Percentiles rank a stretch among this genome's conserved stretches.
phyloP scores from a whole-genome alignment of 495 filamentous ascomycete genomes.

The Daldinia vernicosa region DNA sequence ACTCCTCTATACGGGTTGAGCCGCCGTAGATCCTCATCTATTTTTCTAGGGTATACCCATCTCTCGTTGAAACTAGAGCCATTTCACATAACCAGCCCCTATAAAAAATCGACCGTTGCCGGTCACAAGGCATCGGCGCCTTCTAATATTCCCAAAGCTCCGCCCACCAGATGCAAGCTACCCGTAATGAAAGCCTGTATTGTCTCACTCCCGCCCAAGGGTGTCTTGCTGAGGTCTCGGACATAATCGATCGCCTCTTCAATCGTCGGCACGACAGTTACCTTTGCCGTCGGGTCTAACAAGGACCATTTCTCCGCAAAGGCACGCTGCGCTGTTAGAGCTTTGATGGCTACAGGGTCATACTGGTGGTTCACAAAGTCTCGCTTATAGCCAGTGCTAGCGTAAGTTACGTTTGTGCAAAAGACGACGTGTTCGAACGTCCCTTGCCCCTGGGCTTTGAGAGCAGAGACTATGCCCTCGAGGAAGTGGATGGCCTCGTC shows the following conservation, averaged over 20 bases:
- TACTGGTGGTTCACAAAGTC: constrained; percentile 83
- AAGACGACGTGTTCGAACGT: constrained; percentile 86
- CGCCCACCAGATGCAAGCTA: constrained; percentile 69
- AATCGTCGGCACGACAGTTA: constrained; percentile 77
- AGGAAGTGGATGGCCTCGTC: constrained; percentile 78
- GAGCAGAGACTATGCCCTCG: constrained; percentile 66
- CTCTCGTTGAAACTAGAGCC: constrained; percentile 18
- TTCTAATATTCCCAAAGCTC: constrained; percentile 62
- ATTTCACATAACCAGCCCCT: background rate
- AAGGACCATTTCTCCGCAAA: constrained; percentile 77
- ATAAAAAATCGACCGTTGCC: constrained; percentile 15
- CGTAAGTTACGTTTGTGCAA: constrained; percentile 87
- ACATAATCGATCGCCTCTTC: constrained; percentile 84
- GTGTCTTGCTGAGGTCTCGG: constrained; percentile 56
- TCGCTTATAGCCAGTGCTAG: constrained; percentile 70
- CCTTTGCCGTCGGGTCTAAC: constrained; percentile 67
- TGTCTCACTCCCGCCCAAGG: constrained; percentile 39
- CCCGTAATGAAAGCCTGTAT: constrained; percentile 67
- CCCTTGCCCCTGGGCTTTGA: constrained; percentile 56
- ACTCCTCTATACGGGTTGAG: constrained; percentile 35
- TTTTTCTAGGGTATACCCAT: constrained; percentile 22
- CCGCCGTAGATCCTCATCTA: constrained; percentile 32
- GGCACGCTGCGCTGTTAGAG: constrained; percentile 74
- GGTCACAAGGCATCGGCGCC: constrained; percentile 53
- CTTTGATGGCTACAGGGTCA: constrained; percentile 70